Conservation (phyloP, 1,284 basidiomycete species). For the Rhodotorula sp. region DNA sequence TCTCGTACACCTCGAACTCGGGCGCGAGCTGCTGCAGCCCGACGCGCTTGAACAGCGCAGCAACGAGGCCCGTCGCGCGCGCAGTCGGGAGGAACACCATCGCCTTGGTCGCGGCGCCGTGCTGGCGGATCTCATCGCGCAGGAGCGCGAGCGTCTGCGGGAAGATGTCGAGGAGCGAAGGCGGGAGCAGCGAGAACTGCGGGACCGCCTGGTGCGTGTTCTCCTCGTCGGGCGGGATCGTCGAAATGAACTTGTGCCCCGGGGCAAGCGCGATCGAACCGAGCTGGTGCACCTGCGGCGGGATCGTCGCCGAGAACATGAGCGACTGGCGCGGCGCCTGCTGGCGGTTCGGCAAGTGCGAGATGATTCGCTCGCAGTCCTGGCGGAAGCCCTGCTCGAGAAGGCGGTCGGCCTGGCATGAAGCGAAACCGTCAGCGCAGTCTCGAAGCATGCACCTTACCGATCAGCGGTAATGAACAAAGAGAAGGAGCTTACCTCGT, state of each 20-base stretch:
- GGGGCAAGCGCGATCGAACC: conserved; percentile 56
- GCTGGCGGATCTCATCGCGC: conserved; percentile 48
- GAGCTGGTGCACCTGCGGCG: conserved; percentile 84
- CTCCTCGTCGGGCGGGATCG: conserved; percentile 63
- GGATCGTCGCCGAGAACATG: conserved; percentile 99
- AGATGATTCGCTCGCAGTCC: conserved; percentile 97
- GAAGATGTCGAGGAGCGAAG: conserved; percentile 55
- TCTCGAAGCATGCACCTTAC: too few species aligned
- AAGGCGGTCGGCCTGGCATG: conserved; percentile 87
- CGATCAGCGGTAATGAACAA: too few species aligned
- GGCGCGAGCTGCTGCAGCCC: conserved; percentile 17
- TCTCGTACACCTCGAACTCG: conserved; percentile 40
- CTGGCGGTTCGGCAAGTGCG: conserved; percentile 79
- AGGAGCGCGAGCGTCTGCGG: conserved; percentile 55
- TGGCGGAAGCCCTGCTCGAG: conserved; percentile 99
- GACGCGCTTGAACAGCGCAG: conserved; percentile 55
- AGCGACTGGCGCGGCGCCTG: conserved; percentile 75
- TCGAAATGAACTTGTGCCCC: conserved; percentile 64
- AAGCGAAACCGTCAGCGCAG: too few species aligned
- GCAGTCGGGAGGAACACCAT: conserved; percentile 73
- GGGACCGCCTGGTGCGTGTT: conserved; percentile 69
- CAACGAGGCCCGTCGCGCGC: conserved; percentile 62
- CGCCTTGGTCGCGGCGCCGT: conserved; percentile 49
- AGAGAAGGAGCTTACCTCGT: conserved; percentile 60
- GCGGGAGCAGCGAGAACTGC: conserved; percentile 59